These are phyloP conservation scores for Symbiodinium pilosum DNA, from an alignment of 73 alveolate genomes.

Conservation along the genomic window DNA sequence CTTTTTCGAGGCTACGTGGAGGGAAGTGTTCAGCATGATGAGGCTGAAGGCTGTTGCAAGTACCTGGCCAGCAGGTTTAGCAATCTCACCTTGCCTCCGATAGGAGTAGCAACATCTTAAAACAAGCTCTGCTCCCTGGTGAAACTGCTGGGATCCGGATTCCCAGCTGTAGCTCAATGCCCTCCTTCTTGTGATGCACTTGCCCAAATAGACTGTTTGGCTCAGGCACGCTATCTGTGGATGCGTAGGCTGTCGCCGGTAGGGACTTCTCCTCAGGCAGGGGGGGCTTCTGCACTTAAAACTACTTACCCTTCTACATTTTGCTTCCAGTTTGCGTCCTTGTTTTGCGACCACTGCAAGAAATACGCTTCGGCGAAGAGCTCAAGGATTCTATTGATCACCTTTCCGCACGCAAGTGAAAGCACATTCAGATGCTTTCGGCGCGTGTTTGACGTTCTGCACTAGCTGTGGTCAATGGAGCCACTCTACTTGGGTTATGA, in stretches of 20 bases:
- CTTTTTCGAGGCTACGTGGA: constrained; percentile 15
- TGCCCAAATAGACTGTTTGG: too few species aligned
- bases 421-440: too few species aligned
- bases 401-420: not conserved
- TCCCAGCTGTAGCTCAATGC: not conserved
- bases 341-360: not conserved
- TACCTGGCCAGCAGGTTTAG: not conserved
- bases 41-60: constrained; percentile 20
- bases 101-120: too few species aligned
- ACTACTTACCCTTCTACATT: too few species aligned
- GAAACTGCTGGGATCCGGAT: not conserved
- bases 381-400: constrained; percentile 31
- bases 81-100: not conserved
- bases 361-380: constrained; percentile 13
- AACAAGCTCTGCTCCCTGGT: too few species aligned
- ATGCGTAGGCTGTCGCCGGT: not conserved
- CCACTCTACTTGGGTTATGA: too few species aligned
- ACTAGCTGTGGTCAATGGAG: too few species aligned
- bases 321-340: too few species aligned
- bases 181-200: too few species aligned
- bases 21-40: constrained; percentile 17
- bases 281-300: not conserved
- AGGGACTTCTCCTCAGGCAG: not conserved
- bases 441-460: too few species aligned
- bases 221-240: constrained; percentile 1